Evolutionary conservation across 345 rosid genomes (phyloP).

Genomic region (Brassica rapa): DNA sequence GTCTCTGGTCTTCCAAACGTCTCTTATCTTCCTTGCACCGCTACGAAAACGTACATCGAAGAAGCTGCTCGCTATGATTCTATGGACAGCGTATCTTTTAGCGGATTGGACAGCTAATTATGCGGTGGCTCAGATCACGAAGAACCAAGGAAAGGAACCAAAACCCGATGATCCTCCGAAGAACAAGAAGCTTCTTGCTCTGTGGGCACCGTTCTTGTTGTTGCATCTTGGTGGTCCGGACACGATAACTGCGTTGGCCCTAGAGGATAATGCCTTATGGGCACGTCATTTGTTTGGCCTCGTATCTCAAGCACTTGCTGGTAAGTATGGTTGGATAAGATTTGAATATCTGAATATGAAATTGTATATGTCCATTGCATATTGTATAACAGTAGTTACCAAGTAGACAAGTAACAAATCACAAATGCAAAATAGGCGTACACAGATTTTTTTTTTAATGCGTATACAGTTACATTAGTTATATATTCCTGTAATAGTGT

Average conservation of each 20-base stretch:
- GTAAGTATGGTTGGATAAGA: conserved; percentile 7
- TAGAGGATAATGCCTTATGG: conserved; percentile 45
- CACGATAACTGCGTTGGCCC: conserved; percentile 42
- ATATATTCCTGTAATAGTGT: neutral
- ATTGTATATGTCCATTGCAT: neutral
- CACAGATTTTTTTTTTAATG: neutral
- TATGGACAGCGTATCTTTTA: conserved; percentile 65
- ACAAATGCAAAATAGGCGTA: neutral
- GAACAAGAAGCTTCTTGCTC: conserved; percentile 38
- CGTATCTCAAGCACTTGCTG: conserved; percentile 32
- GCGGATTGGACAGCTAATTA: conserved; percentile 67
- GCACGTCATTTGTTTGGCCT: conserved; percentile 39
- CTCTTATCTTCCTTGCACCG: conserved; percentile 56
- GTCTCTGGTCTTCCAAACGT: conserved; percentile 54
- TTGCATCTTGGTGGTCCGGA: conserved; percentile 52
- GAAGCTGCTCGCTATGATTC: conserved; percentile 30
- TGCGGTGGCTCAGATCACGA: conserved; percentile 57
- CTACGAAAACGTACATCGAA: conserved; percentile 48
- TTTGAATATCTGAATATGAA: neutral
- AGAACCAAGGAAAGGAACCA: conserved; percentile 41
- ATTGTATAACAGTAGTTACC: neutral
- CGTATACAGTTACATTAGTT: neutral
- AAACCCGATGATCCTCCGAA: conserved; percentile 11
- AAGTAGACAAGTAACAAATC: neutral
- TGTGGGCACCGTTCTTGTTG: conserved; percentile 46